Base-by-base conservation (phyloP, 2,329 filamentous ascomycete species). In the Ophiocordyceps camponoti-rufipedis region DNA sequence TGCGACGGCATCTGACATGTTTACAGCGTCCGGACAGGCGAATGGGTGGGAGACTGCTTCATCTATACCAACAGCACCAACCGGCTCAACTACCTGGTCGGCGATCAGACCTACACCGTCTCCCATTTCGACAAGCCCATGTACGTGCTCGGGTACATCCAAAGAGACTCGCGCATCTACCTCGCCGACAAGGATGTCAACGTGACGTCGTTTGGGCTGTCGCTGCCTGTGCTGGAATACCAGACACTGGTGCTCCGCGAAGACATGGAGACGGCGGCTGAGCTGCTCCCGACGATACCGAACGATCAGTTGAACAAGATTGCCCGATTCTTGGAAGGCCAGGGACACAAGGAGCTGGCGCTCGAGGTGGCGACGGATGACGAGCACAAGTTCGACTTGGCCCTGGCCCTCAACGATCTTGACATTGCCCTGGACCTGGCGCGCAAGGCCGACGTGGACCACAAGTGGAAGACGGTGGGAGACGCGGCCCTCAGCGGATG, bases 1-100 rank as follows among this genome's bases (percentile, higher is more conserved):
- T 11, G 13, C 23, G 14, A 5, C 2, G 40, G n/a, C 23, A 43
- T 19, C 48, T 61, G 55, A 56, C 54, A 56, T 54, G 47, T 48
- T 42, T 9, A 46, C 49, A 85, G 81, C 51, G 87, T 96, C 44
- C 83, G 85, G 52, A 95, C 89, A 18, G 91, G 89, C 54, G 85
- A 94, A 67, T 98, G 91, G 91, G 85, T 98, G 47, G 91, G 91
- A 50, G 91, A 98, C 67, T 94, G 89, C 69, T 94, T 98, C 72
- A 88, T 96, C 61, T 98, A 96, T 73, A 95, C 91, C 46, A 96
- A 94, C 71, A 84, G 75, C 62, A 94, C 88, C 10, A 95, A 96
- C 71, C 84, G 91, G 50, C 72, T 98, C 48, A 96, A 96, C 70
- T 96, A 96, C 67, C 78, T 98, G 19, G 89, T 98, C 13, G 91